These are phyloP conservation scores for Lathyrus tuberosus DNA, from an alignment of 306 rosid species.

Conservation along the genomic window DNA sequence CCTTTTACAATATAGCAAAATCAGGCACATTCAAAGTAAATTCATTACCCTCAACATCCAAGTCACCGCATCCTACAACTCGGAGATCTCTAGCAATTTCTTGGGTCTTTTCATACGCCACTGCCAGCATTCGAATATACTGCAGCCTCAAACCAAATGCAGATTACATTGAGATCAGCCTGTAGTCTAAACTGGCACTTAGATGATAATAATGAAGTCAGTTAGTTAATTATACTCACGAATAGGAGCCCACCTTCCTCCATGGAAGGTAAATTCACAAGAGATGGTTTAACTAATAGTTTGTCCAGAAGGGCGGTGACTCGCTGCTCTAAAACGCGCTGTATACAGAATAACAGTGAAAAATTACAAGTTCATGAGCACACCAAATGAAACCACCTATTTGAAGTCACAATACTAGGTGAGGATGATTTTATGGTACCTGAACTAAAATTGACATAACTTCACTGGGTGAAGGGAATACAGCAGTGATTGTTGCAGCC, in stretches of 20 bases:
- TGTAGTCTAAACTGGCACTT: constrained; percentile 30
- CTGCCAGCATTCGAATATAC: constrained; percentile 99
- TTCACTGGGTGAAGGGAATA: constrained; percentile 95
- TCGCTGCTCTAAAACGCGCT: constrained; percentile 98
- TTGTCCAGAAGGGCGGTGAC: constrained; percentile 87
- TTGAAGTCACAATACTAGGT: constrained; percentile 19
- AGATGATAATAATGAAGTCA: constrained; percentile 26
- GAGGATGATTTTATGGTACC: constrained; percentile 55
- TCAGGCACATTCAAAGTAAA: constrained; percentile 29
- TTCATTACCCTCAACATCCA: constrained; percentile 91
- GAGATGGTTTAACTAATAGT: constrained; percentile 87
- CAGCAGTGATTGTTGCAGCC: constrained; percentile 92
- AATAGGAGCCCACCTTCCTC: constrained; percentile 98
- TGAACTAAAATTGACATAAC: constrained; percentile 99
- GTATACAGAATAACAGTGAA: constrained; percentile 41
- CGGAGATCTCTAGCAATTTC: constrained; percentile 93
- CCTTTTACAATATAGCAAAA: constrained; percentile 32
- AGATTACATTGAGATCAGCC: constrained; percentile 41
- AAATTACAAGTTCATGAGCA: constrained; percentile 18
- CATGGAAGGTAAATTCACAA: constrained; percentile 82
- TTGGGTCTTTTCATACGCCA: constrained; percentile 94
- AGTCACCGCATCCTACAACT: constrained; percentile 96
- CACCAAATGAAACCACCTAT: constrained; percentile 23
- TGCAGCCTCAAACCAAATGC: constrained; percentile 57
- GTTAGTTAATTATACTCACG: constrained; percentile 57